Evolutionary conservation across 108 stramenopile species (phyloP), one percentile per base, ranked within the genome.

Genomic region (Mediolabrus comicus): DNA sequence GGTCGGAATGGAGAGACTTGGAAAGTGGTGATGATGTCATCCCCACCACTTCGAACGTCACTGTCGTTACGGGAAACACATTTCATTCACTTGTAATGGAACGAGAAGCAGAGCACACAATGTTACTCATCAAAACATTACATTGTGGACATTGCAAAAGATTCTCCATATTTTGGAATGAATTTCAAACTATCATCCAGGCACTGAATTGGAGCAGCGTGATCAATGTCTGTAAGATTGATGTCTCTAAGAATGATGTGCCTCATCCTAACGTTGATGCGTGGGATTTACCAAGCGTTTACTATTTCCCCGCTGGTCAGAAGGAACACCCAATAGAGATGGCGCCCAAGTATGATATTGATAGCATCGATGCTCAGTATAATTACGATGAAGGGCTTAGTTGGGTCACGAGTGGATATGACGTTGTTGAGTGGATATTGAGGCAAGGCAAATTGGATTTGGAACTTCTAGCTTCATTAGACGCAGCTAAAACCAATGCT

Each of bases 71-170:
- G 8, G 82, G 78, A 0, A 68, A 76, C 24, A 76, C 73, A 14
- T 77, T 84, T 61, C 59, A 79, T 57, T 51, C 65, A 14, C 59
- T 74, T 71, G 74, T 84, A 0, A 76, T 80, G 70, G 67, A 77
- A 24, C 59, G 68, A 30, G 30, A 69, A 31, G 71, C 77, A 24
- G 64, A 66, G 9, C 86, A 92, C 65, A 76, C 81, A 14, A 81
- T 92, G 38, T 33, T 89, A 10, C 72, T 82, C 6, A 51, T 89
- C 2, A 77, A 84, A 51, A 57, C 84, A 27, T 79, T 83, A 0
- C 83, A 86, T 10, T 92, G 90, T 71, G 90, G 90, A 9, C 90
- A 92, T 62, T 92, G 87, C 74, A 92, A 92, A 62, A 83, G 90
- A 9, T 89, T 92, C 41, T 74, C 78, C 11, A 69, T 80, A 19